These are phyloP conservation scores for Euphorbia peplus DNA, from an alignment of 345 rosid species.

Conservation along the genomic window DNA sequence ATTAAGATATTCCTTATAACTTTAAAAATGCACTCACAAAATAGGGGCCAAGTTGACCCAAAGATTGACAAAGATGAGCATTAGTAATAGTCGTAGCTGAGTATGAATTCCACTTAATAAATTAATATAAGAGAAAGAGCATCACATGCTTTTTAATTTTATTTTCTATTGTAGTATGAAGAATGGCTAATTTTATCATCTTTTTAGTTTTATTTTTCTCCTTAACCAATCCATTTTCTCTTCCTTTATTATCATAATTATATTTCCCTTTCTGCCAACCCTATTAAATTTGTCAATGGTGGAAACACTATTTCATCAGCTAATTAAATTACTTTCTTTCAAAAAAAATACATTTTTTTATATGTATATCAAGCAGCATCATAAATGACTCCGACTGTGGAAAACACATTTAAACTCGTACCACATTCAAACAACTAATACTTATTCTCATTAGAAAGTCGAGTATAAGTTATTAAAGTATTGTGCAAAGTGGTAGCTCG, in stretches of 20 bases:
- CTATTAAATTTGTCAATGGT: constrained; percentile 33
- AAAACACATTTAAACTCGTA: too few relatives aligned
- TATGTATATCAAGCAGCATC: too few relatives aligned
- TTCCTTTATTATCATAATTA: constrained; percentile 14
- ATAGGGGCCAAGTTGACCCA: constrained; percentile 41
- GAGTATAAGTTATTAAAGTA: too few relatives aligned
- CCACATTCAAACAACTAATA: too few relatives aligned
- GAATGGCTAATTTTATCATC: too few relatives aligned
- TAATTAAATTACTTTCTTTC: neutral
- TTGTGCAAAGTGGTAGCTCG: too few relatives aligned
- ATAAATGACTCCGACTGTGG: too few relatives aligned
- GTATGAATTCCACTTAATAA: constrained; percentile 49
- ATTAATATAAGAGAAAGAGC: constrained; percentile 16
- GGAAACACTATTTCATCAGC: constrained; percentile 37
- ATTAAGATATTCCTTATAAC: constrained; percentile 8
- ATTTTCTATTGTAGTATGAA: too few relatives aligned
- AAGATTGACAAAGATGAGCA: constrained; percentile 17
- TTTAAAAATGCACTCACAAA: constrained; percentile 21
- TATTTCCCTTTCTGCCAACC: constrained; percentile 42
- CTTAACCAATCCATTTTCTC: constrained; percentile 25
- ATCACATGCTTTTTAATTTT: constrained; percentile 49
- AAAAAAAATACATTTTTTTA: too few relatives aligned
- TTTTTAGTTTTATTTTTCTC: constrained; percentile 11
- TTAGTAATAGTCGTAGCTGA: constrained; percentile 42
- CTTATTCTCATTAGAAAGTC: too few relatives aligned